These are phyloP conservation scores for Beauveria australis DNA, from an alignment of 2,329 filamentous ascomycete species.

Conservation along the genomic window DNA sequence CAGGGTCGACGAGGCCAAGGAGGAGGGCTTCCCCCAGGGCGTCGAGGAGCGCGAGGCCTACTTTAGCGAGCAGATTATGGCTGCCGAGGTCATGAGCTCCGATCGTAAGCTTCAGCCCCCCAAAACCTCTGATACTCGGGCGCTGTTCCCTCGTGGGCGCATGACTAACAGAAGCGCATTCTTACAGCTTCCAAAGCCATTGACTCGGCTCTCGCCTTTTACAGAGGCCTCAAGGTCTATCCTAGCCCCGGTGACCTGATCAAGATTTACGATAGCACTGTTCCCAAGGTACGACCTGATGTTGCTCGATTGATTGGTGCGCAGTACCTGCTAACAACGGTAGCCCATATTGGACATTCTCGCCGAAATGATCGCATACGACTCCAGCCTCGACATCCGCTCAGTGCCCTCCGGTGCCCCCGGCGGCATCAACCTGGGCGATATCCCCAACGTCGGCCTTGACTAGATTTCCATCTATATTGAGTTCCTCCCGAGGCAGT, in stretches of 20 bases:
- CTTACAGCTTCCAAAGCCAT: conserved; percentile 55
- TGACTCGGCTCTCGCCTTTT: conserved; percentile 90
- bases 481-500: not conserved
- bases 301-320: not conserved
- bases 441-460: conserved; percentile 44
- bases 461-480: conserved; percentile 34
- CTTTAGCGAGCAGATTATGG: conserved; percentile 92
- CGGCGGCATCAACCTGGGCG: conserved; percentile 34
- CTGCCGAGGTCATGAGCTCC: conserved; percentile 73
- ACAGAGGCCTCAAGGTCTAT: conserved; percentile 98
- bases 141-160: not conserved
- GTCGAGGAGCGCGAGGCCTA: conserved; percentile 91
- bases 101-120: conserved; percentile 55
- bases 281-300: conserved; percentile 65
- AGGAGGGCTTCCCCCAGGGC: conserved; percentile 83
- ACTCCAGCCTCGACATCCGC: conserved; percentile 61
- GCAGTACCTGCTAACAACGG: conserved; percentile 14
- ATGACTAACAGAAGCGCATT: not conserved
- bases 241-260: conserved; percentile 89
- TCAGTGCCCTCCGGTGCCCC: conserved; percentile 21
- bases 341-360: conserved; percentile 90
- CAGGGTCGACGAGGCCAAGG: conserved; percentile 72
- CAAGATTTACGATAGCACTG: conserved; percentile 95
- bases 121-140: too few species aligned
- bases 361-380: conserved; percentile 95